phyloP scores from a whole-genome alignment of 345 rosid species.

The Melastoma malabathricum region DNA sequence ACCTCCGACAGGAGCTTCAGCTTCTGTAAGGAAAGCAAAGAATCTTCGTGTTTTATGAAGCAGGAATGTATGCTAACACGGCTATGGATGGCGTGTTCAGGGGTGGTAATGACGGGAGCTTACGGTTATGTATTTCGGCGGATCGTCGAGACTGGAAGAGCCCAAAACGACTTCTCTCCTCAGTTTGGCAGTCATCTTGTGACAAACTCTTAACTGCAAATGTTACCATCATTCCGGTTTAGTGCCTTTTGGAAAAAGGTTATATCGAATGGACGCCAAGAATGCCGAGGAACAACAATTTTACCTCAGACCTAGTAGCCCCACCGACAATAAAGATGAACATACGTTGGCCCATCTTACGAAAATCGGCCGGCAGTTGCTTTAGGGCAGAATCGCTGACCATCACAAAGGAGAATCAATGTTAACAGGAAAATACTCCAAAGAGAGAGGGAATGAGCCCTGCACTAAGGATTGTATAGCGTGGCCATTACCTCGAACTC shows the following conservation, averaged over 20 bases:
- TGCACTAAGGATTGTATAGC: not conserved
- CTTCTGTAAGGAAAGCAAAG: conserved; percentile 27
- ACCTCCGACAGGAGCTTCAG: conserved; percentile 42
- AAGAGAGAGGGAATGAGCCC: not conserved
- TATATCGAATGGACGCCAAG: not conserved
- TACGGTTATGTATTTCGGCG: conserved; percentile 71
- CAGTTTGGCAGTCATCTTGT: conserved; percentile 71
- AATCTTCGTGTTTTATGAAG: not conserved
- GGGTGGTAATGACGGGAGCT: not conserved
- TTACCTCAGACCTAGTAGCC: conserved; percentile 94
- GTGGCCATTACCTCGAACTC: conserved; percentile 42
- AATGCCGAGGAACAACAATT: conserved; percentile 1
- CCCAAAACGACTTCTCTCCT: conserved; percentile 86
- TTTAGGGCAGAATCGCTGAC: conserved; percentile 54
- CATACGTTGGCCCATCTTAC: conserved; percentile 75
- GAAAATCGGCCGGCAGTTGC: conserved; percentile 37
- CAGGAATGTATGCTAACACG: not conserved
- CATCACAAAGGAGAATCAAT: not conserved
- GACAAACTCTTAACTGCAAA: conserved; percentile 70
- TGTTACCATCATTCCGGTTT: not conserved
- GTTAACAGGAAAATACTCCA: not conserved
- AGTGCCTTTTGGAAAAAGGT: not conserved
- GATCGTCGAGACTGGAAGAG: conserved; percentile 65
- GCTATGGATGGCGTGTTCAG: not conserved
- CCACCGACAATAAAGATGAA: conserved; percentile 86